A percentile compares a stretch with the other conserved stretches of the same genome.
Evolutionary conservation across 2,329 filamentous ascomycete genomes (phyloP).

Genomic region (Diaporthe citrichinensis): DNA sequence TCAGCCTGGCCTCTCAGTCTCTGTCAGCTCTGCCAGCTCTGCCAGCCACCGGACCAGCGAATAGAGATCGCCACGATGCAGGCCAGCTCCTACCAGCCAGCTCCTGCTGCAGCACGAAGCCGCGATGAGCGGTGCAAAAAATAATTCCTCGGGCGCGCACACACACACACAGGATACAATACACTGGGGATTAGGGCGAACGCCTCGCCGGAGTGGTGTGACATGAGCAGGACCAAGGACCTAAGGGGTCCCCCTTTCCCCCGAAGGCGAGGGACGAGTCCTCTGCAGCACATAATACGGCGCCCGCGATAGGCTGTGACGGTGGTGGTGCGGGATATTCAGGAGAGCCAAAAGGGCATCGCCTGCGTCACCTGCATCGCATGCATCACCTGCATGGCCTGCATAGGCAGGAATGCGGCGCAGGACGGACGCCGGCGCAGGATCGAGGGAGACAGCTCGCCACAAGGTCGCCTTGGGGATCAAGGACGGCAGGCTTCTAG

Average conservation of each 20-base stretch:
- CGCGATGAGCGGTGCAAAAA: conserved; percentile 14
- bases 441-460: neutral
- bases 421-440: conserved; percentile 7
- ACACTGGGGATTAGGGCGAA: neutral
- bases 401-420: conserved; percentile 20
- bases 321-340: conserved; percentile 23
- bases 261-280: conserved; percentile 5
- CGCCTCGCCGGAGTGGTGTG: conserved; percentile 11
- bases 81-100: conserved; percentile 10
- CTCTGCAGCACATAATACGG: neutral
- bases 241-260: neutral
- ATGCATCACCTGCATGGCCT: conserved; percentile 28
- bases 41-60: neutral
- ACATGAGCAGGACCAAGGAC: conserved; percentile 7
- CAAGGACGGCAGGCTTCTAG: conserved; percentile 18
- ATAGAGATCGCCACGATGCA: conserved; percentile 20
- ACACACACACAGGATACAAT: neutral
- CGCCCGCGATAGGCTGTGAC: conserved; percentile 22
- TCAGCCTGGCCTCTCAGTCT: neutral
- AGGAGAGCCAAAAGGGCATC: conserved; percentile 15
- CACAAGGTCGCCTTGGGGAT: neutral
- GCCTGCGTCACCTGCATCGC: conserved; percentile 25
- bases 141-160: neutral
- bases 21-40: no score
- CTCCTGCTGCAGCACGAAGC: conserved; percentile 12